phyloP scores from a whole-genome alignment of 2,329 filamentous ascomycete genomes.

The Colletotrichum trifolii region DNA sequence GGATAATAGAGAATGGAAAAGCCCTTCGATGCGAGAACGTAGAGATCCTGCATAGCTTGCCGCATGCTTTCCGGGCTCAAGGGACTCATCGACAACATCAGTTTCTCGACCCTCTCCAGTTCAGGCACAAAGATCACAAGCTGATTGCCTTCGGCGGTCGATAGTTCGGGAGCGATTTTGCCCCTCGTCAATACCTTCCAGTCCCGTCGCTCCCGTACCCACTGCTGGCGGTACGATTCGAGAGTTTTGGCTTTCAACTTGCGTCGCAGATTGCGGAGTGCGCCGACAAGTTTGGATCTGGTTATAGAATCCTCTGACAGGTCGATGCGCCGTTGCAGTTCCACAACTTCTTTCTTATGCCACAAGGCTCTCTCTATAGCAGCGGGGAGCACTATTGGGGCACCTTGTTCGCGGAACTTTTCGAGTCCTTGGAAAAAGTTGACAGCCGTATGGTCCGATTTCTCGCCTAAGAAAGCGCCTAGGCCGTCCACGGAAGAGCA shows the following conservation, averaged over 20 bases:
- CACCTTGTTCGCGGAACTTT: background rate
- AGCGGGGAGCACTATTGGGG: background rate
- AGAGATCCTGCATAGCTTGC: background rate
- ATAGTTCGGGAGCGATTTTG: background rate
- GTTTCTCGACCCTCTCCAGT: background rate
- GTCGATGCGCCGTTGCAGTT: background rate
- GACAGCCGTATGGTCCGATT: background rate
- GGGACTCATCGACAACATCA: background rate
- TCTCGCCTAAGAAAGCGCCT: background rate
- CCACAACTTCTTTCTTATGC: background rate
- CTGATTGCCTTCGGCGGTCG: background rate
- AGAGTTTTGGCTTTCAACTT: background rate
- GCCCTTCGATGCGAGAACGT: background rate
- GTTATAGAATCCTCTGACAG: background rate
- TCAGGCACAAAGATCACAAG: background rate
- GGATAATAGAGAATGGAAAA: background rate
- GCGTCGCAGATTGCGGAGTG: background rate
- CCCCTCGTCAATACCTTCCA: background rate
- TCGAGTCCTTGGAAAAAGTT: constrained; percentile 1
- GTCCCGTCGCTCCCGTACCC: background rate
- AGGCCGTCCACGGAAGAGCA: background rate
- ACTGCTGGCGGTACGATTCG: background rate
- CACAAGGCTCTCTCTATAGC: background rate
- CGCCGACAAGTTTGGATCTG: background rate
- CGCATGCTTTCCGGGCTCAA: background rate